Evolutionary conservation across 495 filamentous ascomycete species (phyloP).

Genomic region (Extremus antarcticus): DNA sequence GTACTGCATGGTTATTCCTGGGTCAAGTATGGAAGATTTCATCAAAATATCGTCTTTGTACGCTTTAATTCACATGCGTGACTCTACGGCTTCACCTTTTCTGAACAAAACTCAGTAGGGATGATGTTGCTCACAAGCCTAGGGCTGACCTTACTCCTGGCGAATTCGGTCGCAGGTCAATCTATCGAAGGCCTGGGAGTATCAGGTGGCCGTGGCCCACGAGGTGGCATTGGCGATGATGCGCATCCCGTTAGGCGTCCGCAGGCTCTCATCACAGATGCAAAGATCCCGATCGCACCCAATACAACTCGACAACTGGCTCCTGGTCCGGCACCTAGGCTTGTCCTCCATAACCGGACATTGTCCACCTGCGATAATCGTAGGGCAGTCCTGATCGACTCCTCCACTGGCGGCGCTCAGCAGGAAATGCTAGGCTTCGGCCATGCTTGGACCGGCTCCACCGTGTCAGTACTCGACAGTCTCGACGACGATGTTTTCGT

Average conservation of each 20-base stretch:
- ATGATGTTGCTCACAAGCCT: too few relatives aligned
- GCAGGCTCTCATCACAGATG: constrained; percentile 13
- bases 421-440: constrained; percentile 45
- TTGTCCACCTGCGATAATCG: background rate
- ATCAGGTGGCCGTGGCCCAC: constrained; percentile 10
- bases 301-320: constrained; percentile 15
- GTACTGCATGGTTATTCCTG: too few relatives aligned
- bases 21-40: too few relatives aligned
- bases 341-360: background rate
- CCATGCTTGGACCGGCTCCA: constrained; percentile 45
- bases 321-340: constrained; percentile 5
- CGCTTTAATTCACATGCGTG: too few relatives aligned
- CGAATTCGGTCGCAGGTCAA: background rate
- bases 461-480: constrained; percentile 41
- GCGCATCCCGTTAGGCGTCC: constrained; percentile 7
- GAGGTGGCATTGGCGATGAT: constrained; percentile 12
- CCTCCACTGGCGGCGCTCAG: background rate
- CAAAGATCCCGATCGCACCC: constrained; percentile 4
- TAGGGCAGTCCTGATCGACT: constrained; percentile 7
- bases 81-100: too few relatives aligned
- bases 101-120: too few relatives aligned
- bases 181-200: constrained; percentile 8
- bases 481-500: constrained; percentile 30
- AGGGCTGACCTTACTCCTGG: background rate
- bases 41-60: too few relatives aligned